Conservation (phyloP, 352 stramenopile genomes). For the Phytophthora multivora region DNA sequence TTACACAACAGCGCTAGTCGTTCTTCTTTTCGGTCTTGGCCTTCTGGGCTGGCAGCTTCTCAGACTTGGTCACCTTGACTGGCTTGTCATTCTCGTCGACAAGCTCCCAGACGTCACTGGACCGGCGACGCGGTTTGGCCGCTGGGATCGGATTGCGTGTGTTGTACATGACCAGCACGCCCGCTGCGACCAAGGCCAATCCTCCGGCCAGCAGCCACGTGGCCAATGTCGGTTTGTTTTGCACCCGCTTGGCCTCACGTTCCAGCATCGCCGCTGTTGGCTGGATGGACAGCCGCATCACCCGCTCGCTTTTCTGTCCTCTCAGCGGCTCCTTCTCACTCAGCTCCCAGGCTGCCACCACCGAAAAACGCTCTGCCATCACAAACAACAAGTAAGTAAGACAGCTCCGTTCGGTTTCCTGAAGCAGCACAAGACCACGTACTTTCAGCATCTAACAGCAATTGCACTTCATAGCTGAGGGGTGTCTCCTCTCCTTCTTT, state of each 20-base stretch:
- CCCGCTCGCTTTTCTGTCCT: constrained; percentile 29
- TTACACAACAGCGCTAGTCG: constrained; percentile 22
- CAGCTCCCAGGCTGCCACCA: constrained; percentile 70
- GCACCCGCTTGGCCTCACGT: constrained; percentile 33
- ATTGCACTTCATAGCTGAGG: constrained; percentile 48
- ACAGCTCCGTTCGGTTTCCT: background rate
- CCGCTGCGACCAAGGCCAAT: constrained; percentile 50
- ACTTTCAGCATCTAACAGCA: constrained; percentile 54
- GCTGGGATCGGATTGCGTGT: constrained; percentile 36
- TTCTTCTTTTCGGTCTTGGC: constrained; percentile 33
- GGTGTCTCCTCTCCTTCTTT: constrained; percentile 29
- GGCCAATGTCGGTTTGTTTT: constrained; percentile 14
- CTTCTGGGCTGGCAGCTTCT: constrained; percentile 20
- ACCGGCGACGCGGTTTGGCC: constrained; percentile 31
- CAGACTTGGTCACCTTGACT: constrained; percentile 18
- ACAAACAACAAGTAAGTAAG: constrained; percentile 1
- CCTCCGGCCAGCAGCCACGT: constrained; percentile 55
- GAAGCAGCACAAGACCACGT: constrained; percentile 14
- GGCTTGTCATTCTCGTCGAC: constrained; percentile 47
- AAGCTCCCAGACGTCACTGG: constrained; percentile 55
- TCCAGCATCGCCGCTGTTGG: constrained; percentile 45
- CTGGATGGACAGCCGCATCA: constrained; percentile 53
- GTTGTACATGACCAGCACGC: constrained; percentile 55
- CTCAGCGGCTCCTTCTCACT: constrained; percentile 28
- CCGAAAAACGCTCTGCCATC: constrained; percentile 47